Evolutionary conservation across 495 filamentous ascomycete species (phyloP), one percentile per base, ranked within the genome.

Genomic region (Penicillium bialowiezense): DNA sequence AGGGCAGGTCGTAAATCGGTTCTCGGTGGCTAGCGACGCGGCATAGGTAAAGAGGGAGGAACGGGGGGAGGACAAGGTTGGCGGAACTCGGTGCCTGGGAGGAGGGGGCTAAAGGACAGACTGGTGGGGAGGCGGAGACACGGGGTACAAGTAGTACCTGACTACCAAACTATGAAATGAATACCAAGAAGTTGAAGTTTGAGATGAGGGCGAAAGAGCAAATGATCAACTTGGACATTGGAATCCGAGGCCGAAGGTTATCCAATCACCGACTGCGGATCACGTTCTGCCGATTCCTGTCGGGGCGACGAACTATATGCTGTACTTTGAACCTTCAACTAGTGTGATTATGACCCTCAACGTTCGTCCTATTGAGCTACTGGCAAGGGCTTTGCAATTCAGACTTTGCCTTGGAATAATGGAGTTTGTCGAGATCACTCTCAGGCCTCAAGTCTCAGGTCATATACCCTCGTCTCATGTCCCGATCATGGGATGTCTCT

Each of bases 221-320:
- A 40, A 40, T 24, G 51, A 43, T 38, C 38, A 45, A 47, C 43
- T 26, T 28, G 37, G 42, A 44, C 14, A 20, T 37, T 48, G 59
- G 46, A 42, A 53, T 50, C 52, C 54, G 31, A 44, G 55, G 52
- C 18, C 39, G 55, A 60, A 41, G 23, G 45, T 28, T 51, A 56
- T 54, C 61, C 61, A 64, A 64, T 64, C 61, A 64, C 23, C 48
- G 50, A 45, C 28, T 41, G 51, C 59, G 44, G 58, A 59, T 64
- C 61, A 62, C 61, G 61, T 64, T 62, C 52, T 51, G 39, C 48
- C 40, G 32, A 26, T 40, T 51, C 36, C 39, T 23, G n/a, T 29
- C 48, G 18, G 14, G 28, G 15, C 7, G 3, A 26, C 8, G 23
- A 3, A 26, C 8, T 26, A 8, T 26, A 26, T 8, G 23, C 3